Evolutionary conservation across 768 basidiomycete species (phyloP), one percentile per base, ranked within the genome.

Genomic region (Coprinellus aureogranulatus): DNA sequence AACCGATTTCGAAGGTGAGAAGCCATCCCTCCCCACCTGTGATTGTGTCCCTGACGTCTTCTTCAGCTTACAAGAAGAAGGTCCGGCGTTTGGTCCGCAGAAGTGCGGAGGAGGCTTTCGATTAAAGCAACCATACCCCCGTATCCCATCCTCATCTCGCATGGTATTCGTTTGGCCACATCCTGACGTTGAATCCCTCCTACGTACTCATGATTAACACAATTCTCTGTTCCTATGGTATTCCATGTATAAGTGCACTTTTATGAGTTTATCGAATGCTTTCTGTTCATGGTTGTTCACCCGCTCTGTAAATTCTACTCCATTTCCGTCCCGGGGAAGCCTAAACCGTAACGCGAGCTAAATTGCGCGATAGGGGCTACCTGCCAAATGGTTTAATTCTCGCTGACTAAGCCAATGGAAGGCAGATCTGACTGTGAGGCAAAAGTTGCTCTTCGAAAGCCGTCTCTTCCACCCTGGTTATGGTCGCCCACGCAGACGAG

Each of bases 1-100:
- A 62, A 84, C 78, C 26, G 82, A 90, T 65, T 69, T 79, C 20
- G 72, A 77, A 50, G 77, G 90, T 89, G 66, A 25, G 82, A 69
- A 1, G 9, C 53, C 22, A 3, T 31, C 48, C 55, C 45, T 49
- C 39, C 39, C 50, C 41, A 55, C 47, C 12, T 54, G 23, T 59
- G 66, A 9, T 26, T 4, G 25, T 5, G 44, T 2, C 23, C 2
- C 48, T 41, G n/a, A 23, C 57, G 58, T 70, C 39, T 57, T 66
- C 39, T 68, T 31, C 63, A 90, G 93, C 69, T 2, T 99, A 98
- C 75, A 90, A 83, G 84, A 98, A 97, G 89, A 96, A 94, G 75
- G 95, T 99, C 54, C 87, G 94, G 64, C 83, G 92, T 61, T 73
- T 98, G 62, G 96, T 84, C 47, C 83, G 95, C 59, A 80, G 80